phyloP scores from a whole-genome alignment of 2,329 filamentous ascomycete species.

The Apiospora kogelbergensis region DNA sequence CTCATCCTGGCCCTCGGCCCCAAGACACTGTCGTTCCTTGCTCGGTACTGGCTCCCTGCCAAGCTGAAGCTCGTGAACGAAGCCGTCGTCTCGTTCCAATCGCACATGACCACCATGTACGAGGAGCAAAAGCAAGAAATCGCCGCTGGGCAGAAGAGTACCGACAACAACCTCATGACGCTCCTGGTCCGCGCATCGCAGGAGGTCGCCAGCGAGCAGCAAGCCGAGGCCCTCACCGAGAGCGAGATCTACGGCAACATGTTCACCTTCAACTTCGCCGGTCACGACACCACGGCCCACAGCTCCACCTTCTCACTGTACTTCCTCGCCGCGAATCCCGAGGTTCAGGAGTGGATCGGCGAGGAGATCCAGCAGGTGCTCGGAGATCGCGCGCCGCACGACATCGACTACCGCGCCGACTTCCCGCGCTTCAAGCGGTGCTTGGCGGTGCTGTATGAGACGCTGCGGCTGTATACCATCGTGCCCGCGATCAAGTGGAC shows the following conservation, averaged over 20 bases:
- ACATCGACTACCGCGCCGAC: constrained; percentile 34
- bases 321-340: constrained; percentile 43
- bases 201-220: constrained; percentile 19
- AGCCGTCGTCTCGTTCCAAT: constrained; percentile 26
- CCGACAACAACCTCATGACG: constrained; percentile 20
- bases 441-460: constrained; percentile 41
- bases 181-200: constrained; percentile 24
- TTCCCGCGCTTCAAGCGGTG: constrained; percentile 43
- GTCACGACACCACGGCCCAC: constrained; percentile 51
- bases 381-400: constrained; percentile 17
- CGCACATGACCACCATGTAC: constrained; percentile 30
- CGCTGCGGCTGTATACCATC: constrained; percentile 39
- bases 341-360: constrained; percentile 44
- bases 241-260: constrained; percentile 49
- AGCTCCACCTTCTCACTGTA: constrained; percentile 41
- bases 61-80: constrained; percentile 19
- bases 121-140: constrained; percentile 29
- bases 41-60: constrained; percentile 21
- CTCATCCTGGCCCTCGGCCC: constrained; percentile 29
- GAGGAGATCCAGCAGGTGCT: constrained; percentile 37
- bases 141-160: neutral
- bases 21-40: constrained; percentile 16
- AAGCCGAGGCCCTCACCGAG: constrained; percentile 30
- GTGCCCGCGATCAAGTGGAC: constrained; percentile 31
- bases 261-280: constrained; percentile 49